A percentile compares a stretch with the other conserved stretches of the same genome.
These are phyloP conservation scores for Boletus mariae DNA, from an alignment of 1,284 basidiomycete species.

Conservation along the genomic window DNA sequence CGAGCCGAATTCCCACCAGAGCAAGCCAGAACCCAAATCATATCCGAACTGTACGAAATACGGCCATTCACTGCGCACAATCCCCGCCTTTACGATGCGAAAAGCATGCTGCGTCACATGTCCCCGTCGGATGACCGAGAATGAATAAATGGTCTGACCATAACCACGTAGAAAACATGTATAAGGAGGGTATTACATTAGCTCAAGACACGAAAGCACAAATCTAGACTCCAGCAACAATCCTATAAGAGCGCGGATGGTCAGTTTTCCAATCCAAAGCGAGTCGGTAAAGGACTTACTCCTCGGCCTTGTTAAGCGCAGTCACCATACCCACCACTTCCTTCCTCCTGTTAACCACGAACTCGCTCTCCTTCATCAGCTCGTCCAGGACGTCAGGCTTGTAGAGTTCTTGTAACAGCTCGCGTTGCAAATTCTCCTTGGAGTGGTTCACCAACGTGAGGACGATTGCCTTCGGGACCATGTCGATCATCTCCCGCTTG, in stretches of 20 bases:
- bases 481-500: slow-evolving; percentile 99
- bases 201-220: slow-evolving; percentile 12
- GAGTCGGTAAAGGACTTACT: slow-evolving; percentile 48
- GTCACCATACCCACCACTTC: slow-evolving; percentile 87
- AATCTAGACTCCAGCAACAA: slow-evolving; percentile 34
- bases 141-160: slow-evolving; percentile 16
- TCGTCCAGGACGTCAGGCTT: slow-evolving; percentile 91
- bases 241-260: slow-evolving; percentile 14
- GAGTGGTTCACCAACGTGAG: slow-evolving; percentile 89
- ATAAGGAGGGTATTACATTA: slow-evolving; percentile 31
- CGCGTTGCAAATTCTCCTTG: slow-evolving; percentile 90
- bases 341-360: slow-evolving; percentile 79
- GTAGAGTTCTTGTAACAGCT: slow-evolving; percentile 86
- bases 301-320: slow-evolving; percentile 89
- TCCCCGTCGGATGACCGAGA: not conserved
- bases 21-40: not conserved
- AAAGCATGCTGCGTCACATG: not conserved
- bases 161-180: slow-evolving; percentile 17
- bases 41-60: not conserved
- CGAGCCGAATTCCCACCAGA: slow-evolving; percentile 8
- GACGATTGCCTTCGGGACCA: slow-evolving; percentile 97
- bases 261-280: slow-evolving; percentile 7
- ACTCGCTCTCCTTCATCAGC: slow-evolving; percentile 88
- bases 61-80: not conserved
- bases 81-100: no score